Evolutionary conservation across 202 grass and related monocot species (phyloP).

Genomic region (Carex arenaria): DNA sequence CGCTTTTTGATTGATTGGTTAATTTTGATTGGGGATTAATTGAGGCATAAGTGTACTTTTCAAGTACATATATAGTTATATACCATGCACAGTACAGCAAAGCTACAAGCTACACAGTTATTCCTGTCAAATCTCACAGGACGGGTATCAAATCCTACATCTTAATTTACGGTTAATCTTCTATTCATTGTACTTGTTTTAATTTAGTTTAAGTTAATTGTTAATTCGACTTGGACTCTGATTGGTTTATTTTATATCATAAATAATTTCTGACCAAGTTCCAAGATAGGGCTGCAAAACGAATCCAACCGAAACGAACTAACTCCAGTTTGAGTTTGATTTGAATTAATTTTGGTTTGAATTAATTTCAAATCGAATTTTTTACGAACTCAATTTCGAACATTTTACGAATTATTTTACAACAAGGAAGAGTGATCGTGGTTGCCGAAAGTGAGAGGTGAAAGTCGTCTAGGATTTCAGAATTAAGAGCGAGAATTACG

Average conservation of each 20-base stretch:
- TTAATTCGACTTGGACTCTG: neutral
- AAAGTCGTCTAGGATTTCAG: too few species aligned
- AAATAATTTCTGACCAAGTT: neutral
- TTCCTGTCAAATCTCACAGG: neutral
- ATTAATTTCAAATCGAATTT: too few species aligned
- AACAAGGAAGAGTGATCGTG: too few species aligned
- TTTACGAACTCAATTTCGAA: too few species aligned
- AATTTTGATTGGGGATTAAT: neutral
- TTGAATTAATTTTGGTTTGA: too few species aligned
- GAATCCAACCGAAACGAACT: too few species aligned
- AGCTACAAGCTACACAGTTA: neutral
- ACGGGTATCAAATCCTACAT: neutral
- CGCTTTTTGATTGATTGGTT: neutral
- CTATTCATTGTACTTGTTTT: neutral
- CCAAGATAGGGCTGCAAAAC: too few species aligned
- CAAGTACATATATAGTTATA: too few species aligned
- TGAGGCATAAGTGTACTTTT: neutral
- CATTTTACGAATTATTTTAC: too few species aligned
- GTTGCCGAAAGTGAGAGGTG: too few species aligned
- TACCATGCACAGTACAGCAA: neutral
- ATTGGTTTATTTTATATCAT: neutral
- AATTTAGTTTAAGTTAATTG: neutral
- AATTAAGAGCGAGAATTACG: too few species aligned
- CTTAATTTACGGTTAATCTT: neutral
- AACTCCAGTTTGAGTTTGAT: too few species aligned